A percentile compares a stretch with the other conserved stretches of the same genome.
phyloP scores from a whole-genome alignment of 148 eudicot genomes.

The Chenopodium album region DNA sequence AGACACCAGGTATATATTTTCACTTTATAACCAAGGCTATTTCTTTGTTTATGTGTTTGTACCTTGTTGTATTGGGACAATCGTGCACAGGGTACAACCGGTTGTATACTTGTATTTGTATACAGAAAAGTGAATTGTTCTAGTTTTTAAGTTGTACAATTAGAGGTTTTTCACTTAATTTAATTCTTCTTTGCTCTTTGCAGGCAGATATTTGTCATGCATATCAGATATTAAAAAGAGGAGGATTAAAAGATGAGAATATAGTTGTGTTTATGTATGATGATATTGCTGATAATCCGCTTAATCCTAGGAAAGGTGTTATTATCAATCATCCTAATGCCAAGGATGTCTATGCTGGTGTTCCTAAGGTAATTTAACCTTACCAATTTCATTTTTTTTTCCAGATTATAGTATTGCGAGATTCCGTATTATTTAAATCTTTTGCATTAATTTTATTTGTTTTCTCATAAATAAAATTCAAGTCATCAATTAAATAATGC shows the following conservation, averaged over 20 bases:
- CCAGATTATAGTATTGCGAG: too few species aligned
- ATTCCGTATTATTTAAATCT: too few species aligned
- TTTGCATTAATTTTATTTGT: too few species aligned
- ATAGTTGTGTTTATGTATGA: conserved; percentile 68
- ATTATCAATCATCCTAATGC: conserved; percentile 74
- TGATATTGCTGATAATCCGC: conserved; percentile 65
- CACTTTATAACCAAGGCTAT: too few species aligned
- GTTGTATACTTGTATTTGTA: too few species aligned
- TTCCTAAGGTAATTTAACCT: conserved; percentile 39
- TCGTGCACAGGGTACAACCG: too few species aligned
- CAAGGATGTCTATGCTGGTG: conserved; percentile 45
- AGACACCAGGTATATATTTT: conserved; percentile 52
- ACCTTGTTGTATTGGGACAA: too few species aligned
- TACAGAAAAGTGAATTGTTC: too few species aligned
- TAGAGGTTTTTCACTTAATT: background rate
- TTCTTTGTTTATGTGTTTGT: too few species aligned
- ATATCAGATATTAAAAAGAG: conserved; percentile 64
- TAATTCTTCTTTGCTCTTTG: background rate
- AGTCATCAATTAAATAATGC: too few species aligned
- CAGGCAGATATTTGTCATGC: conserved; percentile 86
- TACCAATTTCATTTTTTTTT: background rate
- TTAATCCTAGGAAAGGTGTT: conserved; percentile 77
- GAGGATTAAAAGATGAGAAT: conserved; percentile 76
- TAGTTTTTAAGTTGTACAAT: background rate
- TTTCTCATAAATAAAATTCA: too few species aligned